phyloP scores from a whole-genome alignment of 257 asterid genomes.

The Solanum peruvianum region DNA sequence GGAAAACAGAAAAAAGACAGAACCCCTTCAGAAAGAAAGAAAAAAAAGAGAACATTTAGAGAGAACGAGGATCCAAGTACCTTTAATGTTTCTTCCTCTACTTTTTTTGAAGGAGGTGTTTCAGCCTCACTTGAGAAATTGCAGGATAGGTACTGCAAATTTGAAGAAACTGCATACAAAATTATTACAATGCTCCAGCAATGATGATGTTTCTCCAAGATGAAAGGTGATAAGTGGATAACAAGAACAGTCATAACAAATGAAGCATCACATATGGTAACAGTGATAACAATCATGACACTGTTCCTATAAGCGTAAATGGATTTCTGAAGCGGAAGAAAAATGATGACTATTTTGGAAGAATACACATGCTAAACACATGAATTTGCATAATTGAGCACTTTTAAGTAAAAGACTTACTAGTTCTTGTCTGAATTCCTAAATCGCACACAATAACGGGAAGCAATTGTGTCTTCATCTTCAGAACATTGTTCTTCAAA shows the following conservation, averaged over 20 bases:
- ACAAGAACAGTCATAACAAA: not conserved
- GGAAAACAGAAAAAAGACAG: not conserved
- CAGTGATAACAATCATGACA: not conserved
- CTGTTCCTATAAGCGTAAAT: not conserved
- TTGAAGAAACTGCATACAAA: not conserved
- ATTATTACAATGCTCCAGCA: not conserved
- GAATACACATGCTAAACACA: not conserved
- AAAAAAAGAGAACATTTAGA: not conserved
- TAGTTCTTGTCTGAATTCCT: constrained; percentile 17
- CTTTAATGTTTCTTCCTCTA: constrained; percentile 50
- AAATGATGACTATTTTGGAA: not conserved
- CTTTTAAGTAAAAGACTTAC: constrained; percentile 23
- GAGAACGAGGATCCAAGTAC: constrained; percentile 10
- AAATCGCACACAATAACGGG: constrained; percentile 17
- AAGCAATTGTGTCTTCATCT: constrained; percentile 26
- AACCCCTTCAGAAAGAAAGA: not conserved
- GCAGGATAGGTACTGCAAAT: constrained; percentile 34
- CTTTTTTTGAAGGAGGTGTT: constrained; percentile 26
- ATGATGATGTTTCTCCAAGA: not conserved
- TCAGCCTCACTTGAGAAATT: constrained; percentile 26
- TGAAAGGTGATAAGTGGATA: not conserved
- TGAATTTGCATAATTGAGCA: not conserved
- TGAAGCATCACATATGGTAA: not conserved
- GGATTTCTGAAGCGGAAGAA: not conserved
- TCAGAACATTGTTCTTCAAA: constrained; percentile 36